phyloP scores from a whole-genome alignment of 169 alveolate genomes.

The Amoebophrya sp. region DNA sequence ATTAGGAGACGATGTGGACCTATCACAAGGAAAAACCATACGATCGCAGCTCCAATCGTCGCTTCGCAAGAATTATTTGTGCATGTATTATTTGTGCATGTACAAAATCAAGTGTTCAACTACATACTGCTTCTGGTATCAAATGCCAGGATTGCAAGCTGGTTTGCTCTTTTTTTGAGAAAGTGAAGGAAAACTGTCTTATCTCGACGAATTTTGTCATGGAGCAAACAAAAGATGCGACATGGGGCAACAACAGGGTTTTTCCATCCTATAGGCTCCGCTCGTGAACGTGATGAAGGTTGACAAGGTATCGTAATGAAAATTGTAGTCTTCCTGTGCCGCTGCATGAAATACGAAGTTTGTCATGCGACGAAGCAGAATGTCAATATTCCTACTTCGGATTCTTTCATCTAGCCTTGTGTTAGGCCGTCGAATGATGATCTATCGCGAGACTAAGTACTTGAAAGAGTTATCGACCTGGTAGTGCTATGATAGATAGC shows the following conservation, averaged over 20 bases:
- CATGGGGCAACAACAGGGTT: no score
- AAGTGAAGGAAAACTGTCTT: background rate
- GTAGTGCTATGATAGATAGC: slow-evolving; percentile 43
- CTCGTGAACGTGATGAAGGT: slow-evolving; percentile 48
- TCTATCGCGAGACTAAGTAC: slow-evolving; percentile 28
- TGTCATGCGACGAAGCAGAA: background rate
- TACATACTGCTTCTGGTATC: slow-evolving; percentile 44
- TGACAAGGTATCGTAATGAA: slow-evolving; percentile 34
- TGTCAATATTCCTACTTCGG: background rate
- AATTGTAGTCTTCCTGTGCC: background rate
- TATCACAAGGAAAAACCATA: slow-evolving; percentile 88
- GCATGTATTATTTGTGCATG: no score
- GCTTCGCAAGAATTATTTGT: no score
- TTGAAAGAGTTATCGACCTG: slow-evolving; percentile 59
- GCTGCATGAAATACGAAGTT: background rate
- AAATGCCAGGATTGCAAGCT: no score
- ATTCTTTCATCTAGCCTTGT: background rate
- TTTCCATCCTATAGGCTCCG: no score
- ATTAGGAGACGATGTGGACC: slow-evolving; percentile 95
- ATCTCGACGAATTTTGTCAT: no score
- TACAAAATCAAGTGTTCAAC: slow-evolving; percentile 94
- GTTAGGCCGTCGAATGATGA: background rate
- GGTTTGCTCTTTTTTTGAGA: background rate
- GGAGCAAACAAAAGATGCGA: no score
- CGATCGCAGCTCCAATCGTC: no score